These are phyloP conservation scores for Fusarium armeniacum DNA, from an alignment of 2,329 filamentous ascomycete species.

Conservation along the genomic window DNA sequence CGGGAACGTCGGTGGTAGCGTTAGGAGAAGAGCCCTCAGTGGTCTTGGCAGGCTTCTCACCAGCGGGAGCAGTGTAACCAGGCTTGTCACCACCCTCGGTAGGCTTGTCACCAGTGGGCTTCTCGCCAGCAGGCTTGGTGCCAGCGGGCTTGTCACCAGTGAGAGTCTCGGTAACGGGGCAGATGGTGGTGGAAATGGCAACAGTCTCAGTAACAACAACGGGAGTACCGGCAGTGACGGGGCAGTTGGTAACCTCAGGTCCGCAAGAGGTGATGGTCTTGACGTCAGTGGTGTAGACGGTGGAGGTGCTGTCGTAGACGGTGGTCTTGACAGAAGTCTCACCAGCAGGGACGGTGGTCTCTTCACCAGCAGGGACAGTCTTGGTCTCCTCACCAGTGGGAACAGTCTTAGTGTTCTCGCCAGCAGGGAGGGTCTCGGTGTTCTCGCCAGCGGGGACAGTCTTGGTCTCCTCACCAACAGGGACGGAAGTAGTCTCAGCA, in stretches of 20 bases:
- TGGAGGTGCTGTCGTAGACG: constrained; percentile 61
- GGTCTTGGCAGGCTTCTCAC: constrained; percentile 33
- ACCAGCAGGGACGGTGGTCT: constrained; percentile 25
- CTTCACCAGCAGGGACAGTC: constrained; percentile 4
- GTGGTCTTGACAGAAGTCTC: constrained; percentile 52
- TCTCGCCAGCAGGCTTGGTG: constrained; percentile 29
- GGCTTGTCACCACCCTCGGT: constrained; percentile 28
- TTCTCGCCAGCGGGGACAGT: constrained; percentile 21
- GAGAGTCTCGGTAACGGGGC: constrained; percentile 70
- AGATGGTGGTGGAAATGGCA: constrained; percentile 71
- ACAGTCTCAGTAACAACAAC: constrained; percentile 67
- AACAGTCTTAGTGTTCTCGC: constrained; percentile 29
- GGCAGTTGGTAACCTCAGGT: constrained; percentile 65
- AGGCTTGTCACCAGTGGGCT: constrained; percentile 21
- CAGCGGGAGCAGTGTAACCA: constrained; percentile 24
- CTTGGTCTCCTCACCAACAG: constrained; percentile 25
- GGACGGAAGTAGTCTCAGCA: constrained; percentile 22
- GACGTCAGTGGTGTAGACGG: constrained; percentile 64
- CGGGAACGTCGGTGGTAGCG: constrained; percentile 48
- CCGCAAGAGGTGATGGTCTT: constrained; percentile 66
- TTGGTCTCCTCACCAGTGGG: constrained; percentile 33
- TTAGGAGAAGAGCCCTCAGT: constrained; percentile 40
- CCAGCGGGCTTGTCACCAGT: constrained; percentile 31
- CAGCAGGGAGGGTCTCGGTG: constrained; percentile 29
- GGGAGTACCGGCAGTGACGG: constrained; percentile 60